These are phyloP conservation scores for Xylaria multiplex DNA, from an alignment of 2,329 filamentous ascomycete species.

Conservation along the genomic window DNA sequence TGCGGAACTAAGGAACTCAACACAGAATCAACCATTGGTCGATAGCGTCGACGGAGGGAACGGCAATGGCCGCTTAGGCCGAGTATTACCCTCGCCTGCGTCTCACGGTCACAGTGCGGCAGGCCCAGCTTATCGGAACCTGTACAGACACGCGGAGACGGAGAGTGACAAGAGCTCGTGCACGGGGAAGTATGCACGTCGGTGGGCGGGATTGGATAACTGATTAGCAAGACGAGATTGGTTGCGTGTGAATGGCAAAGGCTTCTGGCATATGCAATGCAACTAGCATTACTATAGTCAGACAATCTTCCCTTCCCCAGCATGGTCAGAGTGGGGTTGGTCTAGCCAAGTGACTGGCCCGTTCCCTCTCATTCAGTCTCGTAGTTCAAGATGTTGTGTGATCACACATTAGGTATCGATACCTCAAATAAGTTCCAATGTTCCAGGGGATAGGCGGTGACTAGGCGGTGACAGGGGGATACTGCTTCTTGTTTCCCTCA, in stretches of 20 bases:
- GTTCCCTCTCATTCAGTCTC: constrained; percentile 1
- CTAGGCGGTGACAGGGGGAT: neutral
- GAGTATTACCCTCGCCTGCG: constrained; percentile 39
- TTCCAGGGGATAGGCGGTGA: neutral
- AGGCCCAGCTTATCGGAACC: constrained; percentile 45
- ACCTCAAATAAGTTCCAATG: constrained; percentile 3
- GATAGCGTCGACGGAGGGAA: constrained; percentile 30
- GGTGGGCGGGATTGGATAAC: constrained; percentile 29
- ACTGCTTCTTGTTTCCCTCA: neutral
- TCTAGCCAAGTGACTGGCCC: constrained; percentile 17
- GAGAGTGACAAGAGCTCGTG: constrained; percentile 40
- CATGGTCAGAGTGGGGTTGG: constrained; percentile 32
- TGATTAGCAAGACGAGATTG: constrained; percentile 26
- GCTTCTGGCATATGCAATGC: constrained; percentile 38
- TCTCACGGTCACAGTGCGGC: constrained; percentile 47
- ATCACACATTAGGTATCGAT: neutral
- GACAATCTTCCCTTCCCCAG: constrained; percentile 32
- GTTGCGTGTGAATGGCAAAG: constrained; percentile 22
- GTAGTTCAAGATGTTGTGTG: constrained; percentile 12
- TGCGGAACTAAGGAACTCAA: constrained; percentile 17
- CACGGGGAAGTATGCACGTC: constrained; percentile 36
- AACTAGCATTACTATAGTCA: constrained; percentile 31
- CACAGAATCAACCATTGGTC: constrained; percentile 32
- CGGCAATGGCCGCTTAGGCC: constrained; percentile 40
- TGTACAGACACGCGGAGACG: constrained; percentile 28